Percentiles rank a stretch among this genome's conserved stretches.
These are phyloP conservation scores for Oxytropis ochrocephala DNA, from an alignment of 306 rosid species.

Conservation along the genomic window DNA sequence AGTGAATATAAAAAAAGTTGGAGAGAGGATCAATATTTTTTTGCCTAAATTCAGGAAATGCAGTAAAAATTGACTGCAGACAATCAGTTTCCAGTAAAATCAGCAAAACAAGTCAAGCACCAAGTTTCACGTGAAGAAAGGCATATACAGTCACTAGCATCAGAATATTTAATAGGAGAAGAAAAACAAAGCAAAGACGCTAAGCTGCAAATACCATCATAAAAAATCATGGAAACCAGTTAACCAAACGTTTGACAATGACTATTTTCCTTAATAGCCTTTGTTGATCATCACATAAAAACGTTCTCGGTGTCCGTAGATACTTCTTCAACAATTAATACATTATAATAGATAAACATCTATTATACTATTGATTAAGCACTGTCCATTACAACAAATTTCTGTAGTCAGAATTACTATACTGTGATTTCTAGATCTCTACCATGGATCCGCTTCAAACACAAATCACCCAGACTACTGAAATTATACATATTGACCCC, in stretches of 20 bases:
- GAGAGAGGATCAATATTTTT: no score
- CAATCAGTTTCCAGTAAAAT: no score
- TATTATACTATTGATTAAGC: background rate
- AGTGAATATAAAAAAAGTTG: no score
- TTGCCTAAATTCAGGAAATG: no score
- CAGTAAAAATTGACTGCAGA: no score
- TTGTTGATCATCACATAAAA: background rate
- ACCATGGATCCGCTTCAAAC: slow-evolving; percentile 10
- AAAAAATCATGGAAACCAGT: background rate
- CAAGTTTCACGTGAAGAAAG: background rate
- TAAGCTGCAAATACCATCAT: background rate
- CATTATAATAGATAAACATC: background rate
- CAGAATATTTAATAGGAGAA: background rate
- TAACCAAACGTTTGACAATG: background rate
- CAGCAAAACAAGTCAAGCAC: no score
- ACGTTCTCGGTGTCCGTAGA: background rate
- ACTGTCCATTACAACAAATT: background rate
- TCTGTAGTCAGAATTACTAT: slow-evolving; percentile 16
- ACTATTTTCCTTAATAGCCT: background rate
- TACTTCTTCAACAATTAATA: slow-evolving; percentile 10
- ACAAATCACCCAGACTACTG: slow-evolving; percentile 15
- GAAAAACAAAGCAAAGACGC: background rate
- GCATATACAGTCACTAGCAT: background rate
- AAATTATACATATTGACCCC: slow-evolving; percentile 4
- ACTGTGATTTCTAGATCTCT: slow-evolving; percentile 7